Evolutionary conservation across 2,329 filamentous ascomycete species (phyloP).

Genomic region (Torrubiella hemipterigena): DNA sequence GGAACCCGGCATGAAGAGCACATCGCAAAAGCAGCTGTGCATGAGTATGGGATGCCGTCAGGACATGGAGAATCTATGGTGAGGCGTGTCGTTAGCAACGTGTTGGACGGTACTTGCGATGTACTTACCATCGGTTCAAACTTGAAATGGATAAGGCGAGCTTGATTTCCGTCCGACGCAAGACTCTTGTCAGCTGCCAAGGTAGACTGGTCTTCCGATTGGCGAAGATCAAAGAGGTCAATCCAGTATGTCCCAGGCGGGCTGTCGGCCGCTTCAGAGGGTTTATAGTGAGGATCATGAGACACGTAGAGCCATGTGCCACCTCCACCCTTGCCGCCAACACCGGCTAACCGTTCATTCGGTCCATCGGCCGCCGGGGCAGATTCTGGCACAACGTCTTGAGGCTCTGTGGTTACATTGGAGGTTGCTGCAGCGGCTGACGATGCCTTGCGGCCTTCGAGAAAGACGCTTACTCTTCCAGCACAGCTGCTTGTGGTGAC

Average conservation of each 20-base stretch:
- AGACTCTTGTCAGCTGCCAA: slow-evolving; percentile 11
- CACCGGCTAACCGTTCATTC: slow-evolving; percentile 36
- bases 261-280: too few relatives aligned
- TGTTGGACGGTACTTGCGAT: slow-evolving; percentile 6
- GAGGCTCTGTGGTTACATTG: slow-evolving; percentile 8
- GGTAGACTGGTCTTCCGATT: slow-evolving; percentile 2
- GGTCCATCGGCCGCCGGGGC: too few relatives aligned
- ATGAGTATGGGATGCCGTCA: slow-evolving; percentile 62
- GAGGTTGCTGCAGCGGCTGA: slow-evolving; percentile 7
- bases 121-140: slow-evolving; percentile 84
- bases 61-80: slow-evolving; percentile 71
- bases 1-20: slow-evolving; percentile 72
- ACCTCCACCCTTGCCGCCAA: slow-evolving; percentile 76
- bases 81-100: slow-evolving; percentile 1
- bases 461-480: slow-evolving; percentile 74
- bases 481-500: slow-evolving; percentile 93
- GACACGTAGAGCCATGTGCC: slow-evolving; percentile 82
- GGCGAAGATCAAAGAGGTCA: slow-evolving; percentile 16
- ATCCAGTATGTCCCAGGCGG: too few relatives aligned
- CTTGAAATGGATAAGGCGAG: slow-evolving; percentile 66
- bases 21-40: slow-evolving; percentile 67
- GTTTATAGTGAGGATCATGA: slow-evolving; percentile 67
- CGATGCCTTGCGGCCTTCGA: slow-evolving; percentile 55
- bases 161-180: slow-evolving; percentile 14
- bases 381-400: too few relatives aligned